A percentile compares a stretch with the other conserved stretches of the same genome.
Conservation (phyloP, 768 basidiomycete species). For the Aureoboletus auriporus region DNA sequence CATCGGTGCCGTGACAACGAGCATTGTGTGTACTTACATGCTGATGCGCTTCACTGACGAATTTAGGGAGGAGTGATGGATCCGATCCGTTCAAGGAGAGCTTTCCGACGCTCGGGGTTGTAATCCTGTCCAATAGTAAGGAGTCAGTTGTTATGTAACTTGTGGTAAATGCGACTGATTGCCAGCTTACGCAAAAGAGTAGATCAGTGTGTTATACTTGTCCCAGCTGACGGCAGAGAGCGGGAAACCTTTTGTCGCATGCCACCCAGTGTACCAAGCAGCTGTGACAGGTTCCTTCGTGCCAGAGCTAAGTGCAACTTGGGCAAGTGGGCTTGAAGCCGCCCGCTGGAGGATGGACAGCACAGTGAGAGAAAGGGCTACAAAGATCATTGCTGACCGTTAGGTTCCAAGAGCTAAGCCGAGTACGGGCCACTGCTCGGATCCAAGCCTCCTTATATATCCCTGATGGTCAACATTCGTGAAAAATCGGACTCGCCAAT, state of each 20-base stretch:
- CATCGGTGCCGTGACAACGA: not conserved
- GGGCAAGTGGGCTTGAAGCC: not conserved
- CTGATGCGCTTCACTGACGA: constrained; percentile 43
- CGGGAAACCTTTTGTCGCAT: constrained; percentile 47
- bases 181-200: constrained; percentile 54
- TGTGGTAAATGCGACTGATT: not conserved
- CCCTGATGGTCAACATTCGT: not conserved
- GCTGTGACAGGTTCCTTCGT: constrained; percentile 33
- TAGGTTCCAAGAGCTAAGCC: not conserved
- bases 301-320: not conserved
- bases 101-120: constrained; percentile 27
- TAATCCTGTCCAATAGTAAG: constrained; percentile 19
- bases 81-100: constrained; percentile 39
- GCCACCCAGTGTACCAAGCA: constrained; percentile 69
- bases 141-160: not conserved
- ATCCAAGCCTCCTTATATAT: no score
- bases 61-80: constrained; percentile 50
- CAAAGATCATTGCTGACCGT: not conserved
- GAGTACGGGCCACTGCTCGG: not conserved
- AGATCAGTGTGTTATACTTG: constrained; percentile 63
- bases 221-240: constrained; percentile 57
- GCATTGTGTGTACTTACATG: constrained; percentile 19
- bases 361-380: not conserved
- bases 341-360: not conserved
- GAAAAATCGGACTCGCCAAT: no score